These are phyloP conservation scores for Puccinia triticina DNA, from an alignment of 1,284 basidiomycete species.

Conservation along the genomic window DNA sequence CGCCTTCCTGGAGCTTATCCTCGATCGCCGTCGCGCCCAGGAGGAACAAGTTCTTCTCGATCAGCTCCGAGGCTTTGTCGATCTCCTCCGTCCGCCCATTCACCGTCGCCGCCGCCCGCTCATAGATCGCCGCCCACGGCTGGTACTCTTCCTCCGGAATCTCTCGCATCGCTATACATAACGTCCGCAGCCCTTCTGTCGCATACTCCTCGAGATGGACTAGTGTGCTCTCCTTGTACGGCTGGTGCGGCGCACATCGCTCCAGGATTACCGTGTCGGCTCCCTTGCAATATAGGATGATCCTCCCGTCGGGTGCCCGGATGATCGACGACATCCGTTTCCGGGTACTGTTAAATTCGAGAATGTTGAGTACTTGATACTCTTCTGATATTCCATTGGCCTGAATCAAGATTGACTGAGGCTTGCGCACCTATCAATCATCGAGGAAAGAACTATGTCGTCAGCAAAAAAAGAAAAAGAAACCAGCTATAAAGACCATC, in stretches of 20 bases:
- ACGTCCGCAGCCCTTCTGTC: constrained; percentile 90
- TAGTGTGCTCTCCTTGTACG: constrained; percentile 82
- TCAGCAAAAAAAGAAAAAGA: constrained; percentile 45
- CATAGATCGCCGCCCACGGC: constrained; percentile 84
- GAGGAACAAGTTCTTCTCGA: constrained; percentile 89
- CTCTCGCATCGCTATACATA: constrained; percentile 93
- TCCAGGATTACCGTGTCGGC: constrained; percentile 97
- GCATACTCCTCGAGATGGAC: constrained; percentile 96
- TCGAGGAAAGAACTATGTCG: neutral
- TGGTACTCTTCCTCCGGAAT: constrained; percentile 86
- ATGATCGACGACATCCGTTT: constrained; percentile 98
- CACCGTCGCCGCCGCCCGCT: constrained; percentile 88
- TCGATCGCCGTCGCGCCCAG: constrained; percentile 98
- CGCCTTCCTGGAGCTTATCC: constrained; percentile 97
- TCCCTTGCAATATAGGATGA: constrained; percentile 95
- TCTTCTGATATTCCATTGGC: constrained; percentile 74
- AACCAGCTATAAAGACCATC: neutral
- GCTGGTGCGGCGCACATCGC: constrained; percentile 73
- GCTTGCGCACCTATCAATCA: constrained; percentile 72
- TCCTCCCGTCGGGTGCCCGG: constrained; percentile 80
- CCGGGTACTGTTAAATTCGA: constrained; percentile 96
- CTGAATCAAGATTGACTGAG: constrained; percentile 87
- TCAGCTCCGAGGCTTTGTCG: constrained; percentile 90
- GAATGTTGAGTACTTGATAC: constrained; percentile 91
- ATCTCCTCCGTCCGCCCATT: constrained; percentile 89